These are phyloP conservation scores for Pistacia vera DNA, from an alignment of 345 rosid genomes.

Conservation along the genomic window DNA sequence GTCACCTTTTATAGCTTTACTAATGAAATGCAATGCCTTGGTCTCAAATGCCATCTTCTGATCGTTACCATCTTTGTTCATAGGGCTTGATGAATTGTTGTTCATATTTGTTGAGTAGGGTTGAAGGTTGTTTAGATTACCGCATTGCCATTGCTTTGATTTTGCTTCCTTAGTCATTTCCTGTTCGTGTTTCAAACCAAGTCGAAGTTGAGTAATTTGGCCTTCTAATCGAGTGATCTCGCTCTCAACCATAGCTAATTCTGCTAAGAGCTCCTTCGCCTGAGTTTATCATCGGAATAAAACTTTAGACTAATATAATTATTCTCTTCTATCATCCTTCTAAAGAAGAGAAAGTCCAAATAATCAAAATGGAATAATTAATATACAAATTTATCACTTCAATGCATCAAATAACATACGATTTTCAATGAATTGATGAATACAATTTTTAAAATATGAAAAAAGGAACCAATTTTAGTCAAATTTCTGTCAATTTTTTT, in stretches of 20 bases:
- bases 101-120: conserved; percentile 13
- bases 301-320: not conserved
- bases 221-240: conserved; percentile 74
- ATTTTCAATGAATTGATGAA: too few species aligned
- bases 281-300: conserved; percentile 24
- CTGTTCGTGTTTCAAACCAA: conserved; percentile 60
- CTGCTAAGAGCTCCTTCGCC: conserved; percentile 82
- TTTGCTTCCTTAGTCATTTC: conserved; percentile 50
- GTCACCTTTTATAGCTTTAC: conserved; percentile 86
- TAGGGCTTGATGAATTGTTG: conserved; percentile 31
- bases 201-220: conserved; percentile 67
- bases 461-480: too few species aligned
- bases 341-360: not conserved
- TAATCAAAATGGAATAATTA: too few species aligned
- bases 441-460: too few species aligned
- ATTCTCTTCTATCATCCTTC: too few species aligned
- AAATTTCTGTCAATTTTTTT: too few species aligned
- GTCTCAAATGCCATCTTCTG: conserved; percentile 64
- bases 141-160: conserved; percentile 46
- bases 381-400: too few species aligned
- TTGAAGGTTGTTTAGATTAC: conserved; percentile 19
- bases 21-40: conserved; percentile 87
- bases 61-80: conserved; percentile 41
- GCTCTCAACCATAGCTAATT: conserved; percentile 70
- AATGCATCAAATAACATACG: too few species aligned